Conservation (phyloP, 2,329 filamentous ascomycete genomes). For the Epicoccum nigrum region DNA sequence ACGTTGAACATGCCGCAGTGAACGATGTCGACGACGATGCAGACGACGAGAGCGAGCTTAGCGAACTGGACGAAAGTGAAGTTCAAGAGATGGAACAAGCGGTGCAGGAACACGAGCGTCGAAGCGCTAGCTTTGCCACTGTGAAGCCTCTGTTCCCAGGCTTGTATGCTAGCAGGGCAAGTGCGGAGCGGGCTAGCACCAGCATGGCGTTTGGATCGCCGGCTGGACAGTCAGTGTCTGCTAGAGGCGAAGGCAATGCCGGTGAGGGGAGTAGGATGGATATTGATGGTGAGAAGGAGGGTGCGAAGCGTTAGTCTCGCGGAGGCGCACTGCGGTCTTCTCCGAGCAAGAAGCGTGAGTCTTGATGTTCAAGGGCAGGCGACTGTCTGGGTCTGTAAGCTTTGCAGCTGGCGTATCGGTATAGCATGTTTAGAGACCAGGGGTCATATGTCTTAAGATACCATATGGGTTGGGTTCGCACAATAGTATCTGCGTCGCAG, state of each 20-base stretch:
- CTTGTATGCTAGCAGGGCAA: constrained; percentile 18
- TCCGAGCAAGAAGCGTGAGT: neutral
- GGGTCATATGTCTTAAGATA: neutral
- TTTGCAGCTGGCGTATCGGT: neutral
- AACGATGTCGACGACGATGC: constrained; percentile 58
- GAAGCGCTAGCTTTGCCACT: constrained; percentile 23
- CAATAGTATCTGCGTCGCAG: no score
- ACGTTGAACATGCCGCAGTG: constrained; percentile 54
- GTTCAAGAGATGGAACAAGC: constrained; percentile 43
- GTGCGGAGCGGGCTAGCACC: neutral
- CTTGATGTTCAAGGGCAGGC: neutral
- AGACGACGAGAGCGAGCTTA: constrained; percentile 62
- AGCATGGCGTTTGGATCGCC: neutral
- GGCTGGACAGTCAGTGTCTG: neutral
- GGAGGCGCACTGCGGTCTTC: neutral
- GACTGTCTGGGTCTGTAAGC: neutral
- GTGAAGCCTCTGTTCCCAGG: constrained; percentile 37
- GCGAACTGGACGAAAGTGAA: constrained; percentile 56
- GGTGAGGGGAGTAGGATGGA: no score
- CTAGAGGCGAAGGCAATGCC: neutral
- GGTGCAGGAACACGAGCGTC: constrained; percentile 17
- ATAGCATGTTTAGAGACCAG: neutral
- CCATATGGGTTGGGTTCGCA: neutral
- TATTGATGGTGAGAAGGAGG: neutral
- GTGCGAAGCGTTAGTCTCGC: neutral